phyloP scores from a whole-genome alignment of 345 rosid species.

The Sonneratia alba region DNA sequence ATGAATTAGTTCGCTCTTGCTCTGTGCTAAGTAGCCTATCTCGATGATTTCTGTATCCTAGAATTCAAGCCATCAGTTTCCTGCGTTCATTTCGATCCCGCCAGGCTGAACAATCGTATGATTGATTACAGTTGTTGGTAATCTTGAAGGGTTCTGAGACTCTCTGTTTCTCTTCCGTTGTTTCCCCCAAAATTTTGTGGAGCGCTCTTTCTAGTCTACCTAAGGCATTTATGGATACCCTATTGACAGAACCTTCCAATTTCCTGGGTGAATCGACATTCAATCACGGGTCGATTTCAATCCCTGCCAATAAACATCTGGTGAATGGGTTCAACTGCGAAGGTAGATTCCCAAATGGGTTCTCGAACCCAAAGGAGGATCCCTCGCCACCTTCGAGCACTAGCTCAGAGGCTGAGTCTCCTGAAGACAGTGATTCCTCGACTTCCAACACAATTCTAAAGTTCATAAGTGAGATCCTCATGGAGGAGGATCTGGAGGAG shows the following conservation, averaged over 20 bases:
- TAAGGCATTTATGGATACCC: constrained; percentile 20
- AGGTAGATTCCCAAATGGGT: neutral
- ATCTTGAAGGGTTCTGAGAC: neutral
- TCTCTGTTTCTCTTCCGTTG: neutral
- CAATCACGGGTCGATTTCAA: constrained; percentile 11
- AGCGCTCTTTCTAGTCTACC: neutral
- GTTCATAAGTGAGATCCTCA: constrained; percentile 64
- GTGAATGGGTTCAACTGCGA: constrained; percentile 14
- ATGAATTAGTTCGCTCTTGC: neutral
- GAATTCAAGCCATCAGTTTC: neutral
- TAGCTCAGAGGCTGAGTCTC: constrained; percentile 12
- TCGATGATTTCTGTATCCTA: neutral
- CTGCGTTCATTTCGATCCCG: neutral
- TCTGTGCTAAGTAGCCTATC: neutral
- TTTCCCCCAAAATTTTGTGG: neutral
- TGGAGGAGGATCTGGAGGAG: constrained; percentile 56
- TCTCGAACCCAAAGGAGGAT: neutral
- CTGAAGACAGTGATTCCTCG: constrained; percentile 20
- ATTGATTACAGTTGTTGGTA: neutral
- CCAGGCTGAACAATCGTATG: neutral
- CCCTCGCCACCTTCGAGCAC: constrained; percentile 4
- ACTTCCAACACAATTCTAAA: constrained; percentile 33
- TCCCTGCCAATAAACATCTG: constrained; percentile 13
- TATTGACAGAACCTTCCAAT: constrained; percentile 11
- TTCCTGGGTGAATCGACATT: constrained; percentile 16